Conservation (phyloP, 805 yeast genomes). For the Hanseniaspora nectarophila region DNA sequence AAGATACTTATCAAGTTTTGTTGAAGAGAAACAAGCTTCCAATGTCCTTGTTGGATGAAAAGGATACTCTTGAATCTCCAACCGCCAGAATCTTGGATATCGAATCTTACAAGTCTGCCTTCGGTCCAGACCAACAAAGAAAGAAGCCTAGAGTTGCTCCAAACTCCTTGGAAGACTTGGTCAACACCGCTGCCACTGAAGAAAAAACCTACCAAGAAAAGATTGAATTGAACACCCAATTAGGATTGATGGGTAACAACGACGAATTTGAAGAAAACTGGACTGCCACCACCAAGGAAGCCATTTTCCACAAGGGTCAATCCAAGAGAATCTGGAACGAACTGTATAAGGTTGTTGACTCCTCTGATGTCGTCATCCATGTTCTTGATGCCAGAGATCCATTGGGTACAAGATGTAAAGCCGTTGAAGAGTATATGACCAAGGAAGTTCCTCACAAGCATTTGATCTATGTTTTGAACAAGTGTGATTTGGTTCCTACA, state of each 20-base stretch:
- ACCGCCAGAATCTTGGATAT: slow-evolving; percentile 74
- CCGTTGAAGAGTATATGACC: slow-evolving; percentile 83
- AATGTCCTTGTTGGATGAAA: slow-evolving; percentile 86
- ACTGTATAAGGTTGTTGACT: slow-evolving; percentile 89
- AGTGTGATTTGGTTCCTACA: slow-evolving; percentile 96
- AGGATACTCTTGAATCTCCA: slow-evolving; percentile 64
- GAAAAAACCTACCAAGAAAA: slow-evolving; percentile 57
- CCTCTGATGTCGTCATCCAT: slow-evolving; percentile 93
- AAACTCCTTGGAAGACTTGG: slow-evolving; percentile 70
- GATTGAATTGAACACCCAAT: slow-evolving; percentile 57
- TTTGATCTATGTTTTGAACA: slow-evolving; percentile 83
- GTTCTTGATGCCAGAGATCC: slow-evolving; percentile 98
- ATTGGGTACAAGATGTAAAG: slow-evolving; percentile 82
- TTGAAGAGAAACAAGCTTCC: slow-evolving; percentile 85
- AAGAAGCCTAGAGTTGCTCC: slow-evolving; percentile 77
- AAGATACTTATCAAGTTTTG: slow-evolving; percentile 75
- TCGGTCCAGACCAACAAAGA: slow-evolving; percentile 92
- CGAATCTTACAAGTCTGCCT: slow-evolving; percentile 66
- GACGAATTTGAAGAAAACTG: slow-evolving; percentile 56
- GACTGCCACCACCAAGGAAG: slow-evolving; percentile 85
- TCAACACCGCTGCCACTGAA: slow-evolving; percentile 43
- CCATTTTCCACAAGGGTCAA: slow-evolving; percentile 92
- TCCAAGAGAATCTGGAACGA: slow-evolving; percentile 98
- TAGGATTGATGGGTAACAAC: slow-evolving; percentile 68
- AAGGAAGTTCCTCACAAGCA: slow-evolving; percentile 96